A percentile compares a stretch with the other conserved stretches of the same genome.
These are phyloP conservation scores for Ilex paraguariensis DNA, from an alignment of 305 asterid species.

Conservation along the genomic window DNA sequence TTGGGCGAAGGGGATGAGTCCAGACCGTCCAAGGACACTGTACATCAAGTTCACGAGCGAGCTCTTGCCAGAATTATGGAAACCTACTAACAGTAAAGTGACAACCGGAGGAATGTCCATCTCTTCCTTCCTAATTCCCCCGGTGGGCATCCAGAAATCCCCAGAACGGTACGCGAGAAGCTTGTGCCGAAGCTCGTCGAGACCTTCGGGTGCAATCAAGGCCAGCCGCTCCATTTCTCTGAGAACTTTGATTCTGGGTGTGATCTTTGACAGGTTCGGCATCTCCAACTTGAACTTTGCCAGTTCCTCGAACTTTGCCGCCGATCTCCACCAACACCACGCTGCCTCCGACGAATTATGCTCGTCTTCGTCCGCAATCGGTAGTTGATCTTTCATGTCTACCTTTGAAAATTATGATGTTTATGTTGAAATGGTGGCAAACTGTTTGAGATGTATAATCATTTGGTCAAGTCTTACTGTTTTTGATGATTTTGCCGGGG, in stretches of 20 bases:
- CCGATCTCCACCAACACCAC: constrained; percentile 25
- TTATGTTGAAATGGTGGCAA: too few relatives aligned
- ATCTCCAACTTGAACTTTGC: constrained; percentile 14
- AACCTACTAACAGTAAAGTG: constrained; percentile 26
- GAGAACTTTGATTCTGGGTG: constrained; percentile 15
- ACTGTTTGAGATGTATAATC: too few relatives aligned
- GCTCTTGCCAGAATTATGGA: constrained; percentile 28
- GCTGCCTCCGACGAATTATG: not conserved
- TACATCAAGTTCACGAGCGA: constrained; percentile 32
- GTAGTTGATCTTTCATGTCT: not conserved
- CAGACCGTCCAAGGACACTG: constrained; percentile 27
- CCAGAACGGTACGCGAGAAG: constrained; percentile 17
- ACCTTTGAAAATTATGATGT: too few relatives aligned
- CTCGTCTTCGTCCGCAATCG: not conserved
- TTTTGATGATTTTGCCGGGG: too few relatives aligned
- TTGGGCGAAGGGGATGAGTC: constrained; percentile 24
- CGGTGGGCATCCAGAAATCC: constrained; percentile 22
- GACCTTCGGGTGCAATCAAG: constrained; percentile 15
- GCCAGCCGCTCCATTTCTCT: constrained; percentile 28
- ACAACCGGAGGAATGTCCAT: constrained; percentile 22
- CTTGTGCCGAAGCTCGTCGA: constrained; percentile 21
- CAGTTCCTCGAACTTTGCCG: constrained; percentile 17
- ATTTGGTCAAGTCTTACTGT: too few relatives aligned
- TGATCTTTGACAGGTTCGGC: constrained; percentile 15
- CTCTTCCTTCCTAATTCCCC: constrained; percentile 21